Base-by-base conservation (phyloP, 2,329 filamentous ascomycete genomes). In the Alternaria dauci region DNA sequence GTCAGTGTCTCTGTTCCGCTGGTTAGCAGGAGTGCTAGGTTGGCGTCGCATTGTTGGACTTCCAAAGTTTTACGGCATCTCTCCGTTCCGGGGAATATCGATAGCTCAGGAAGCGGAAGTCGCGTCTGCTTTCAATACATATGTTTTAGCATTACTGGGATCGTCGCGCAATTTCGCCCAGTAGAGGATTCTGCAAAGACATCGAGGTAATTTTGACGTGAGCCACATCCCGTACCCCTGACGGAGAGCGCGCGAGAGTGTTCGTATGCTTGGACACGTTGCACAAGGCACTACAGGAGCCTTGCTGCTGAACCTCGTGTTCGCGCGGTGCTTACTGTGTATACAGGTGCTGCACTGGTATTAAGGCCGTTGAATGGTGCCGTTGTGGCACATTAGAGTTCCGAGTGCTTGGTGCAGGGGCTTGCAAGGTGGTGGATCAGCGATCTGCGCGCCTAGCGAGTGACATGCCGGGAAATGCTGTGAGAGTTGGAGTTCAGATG, bases 321-420 rank as follows among this genome's bases (percentile, higher is more conserved):
- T 18, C 8, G 36, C n/a, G 25, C 23, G 41, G 36, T 39, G 50
- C 26, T 39, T 16, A 52, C 16, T 16, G 12, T 30, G 16, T 23
- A 20, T 26, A 47, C 26, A 47, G 14, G 16, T 28, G 25, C 43
- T n/a, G 25, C 50, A 18, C 34, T 30, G 30, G 20, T 26, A 50
- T 30, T 41, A 25, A 52, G 34, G 23, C 25, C 23, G 50, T 34
- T 53, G 25, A 11, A 42, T 53, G 51, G 51, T 53, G 51, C 51
- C 51, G 51, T 25, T 11, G 26, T 53, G 43, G 51, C 26, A 26
- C 34, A 43, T 43, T 53, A 38, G 51, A 20, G 26, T 30, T 26
- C 26, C 14, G 28, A 26, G 51, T 32, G 25, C 14, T 25, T 20
- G 30, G 34, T 26, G 30, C 20, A 38, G 32, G 36, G 46, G 46